phyloP scores from a whole-genome alignment of 306 rosid genomes.

The Herpetospermum pedunculosum region DNA sequence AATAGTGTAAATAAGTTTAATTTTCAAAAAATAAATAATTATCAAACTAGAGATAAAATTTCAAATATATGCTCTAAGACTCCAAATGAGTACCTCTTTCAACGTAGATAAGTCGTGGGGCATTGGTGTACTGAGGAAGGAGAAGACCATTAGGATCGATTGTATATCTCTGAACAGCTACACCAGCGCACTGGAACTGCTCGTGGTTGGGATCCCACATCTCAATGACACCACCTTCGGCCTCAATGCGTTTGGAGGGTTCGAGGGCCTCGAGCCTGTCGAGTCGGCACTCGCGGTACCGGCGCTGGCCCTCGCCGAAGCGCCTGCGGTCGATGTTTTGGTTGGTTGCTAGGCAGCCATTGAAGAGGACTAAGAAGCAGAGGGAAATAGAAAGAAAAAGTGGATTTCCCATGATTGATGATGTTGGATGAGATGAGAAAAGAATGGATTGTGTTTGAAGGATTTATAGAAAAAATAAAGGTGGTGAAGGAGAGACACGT shows the following conservation, averaged over 20 bases:
- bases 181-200: constrained; percentile 26
- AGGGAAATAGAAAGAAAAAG: constrained; percentile 25
- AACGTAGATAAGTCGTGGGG: constrained; percentile 27
- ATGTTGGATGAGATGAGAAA: too few relatives aligned
- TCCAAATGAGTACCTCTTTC: constrained; percentile 22
- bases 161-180: constrained; percentile 15
- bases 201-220: constrained; percentile 32
- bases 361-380: constrained; percentile 24
- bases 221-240: constrained; percentile 28
- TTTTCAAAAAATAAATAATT: too few relatives aligned
- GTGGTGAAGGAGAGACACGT: neutral
- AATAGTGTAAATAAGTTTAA: too few relatives aligned
- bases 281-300: constrained; percentile 20
- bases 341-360: constrained; percentile 21
- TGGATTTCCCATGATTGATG: constrained; percentile 38
- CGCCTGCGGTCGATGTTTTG: neutral
- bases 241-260: constrained; percentile 21
- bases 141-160: constrained; percentile 34
- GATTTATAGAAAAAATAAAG: neutral
- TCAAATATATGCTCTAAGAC: too few relatives aligned
- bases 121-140: constrained; percentile 31
- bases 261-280: constrained; percentile 22
- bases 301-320: constrained; percentile 12
- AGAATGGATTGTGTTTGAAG: neutral
- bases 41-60: too few relatives aligned